Evolutionary conservation across 768 basidiomycete species (phyloP), one percentile per base, ranked within the genome.

Genomic region (Leucocoprinus leucothites): DNA sequence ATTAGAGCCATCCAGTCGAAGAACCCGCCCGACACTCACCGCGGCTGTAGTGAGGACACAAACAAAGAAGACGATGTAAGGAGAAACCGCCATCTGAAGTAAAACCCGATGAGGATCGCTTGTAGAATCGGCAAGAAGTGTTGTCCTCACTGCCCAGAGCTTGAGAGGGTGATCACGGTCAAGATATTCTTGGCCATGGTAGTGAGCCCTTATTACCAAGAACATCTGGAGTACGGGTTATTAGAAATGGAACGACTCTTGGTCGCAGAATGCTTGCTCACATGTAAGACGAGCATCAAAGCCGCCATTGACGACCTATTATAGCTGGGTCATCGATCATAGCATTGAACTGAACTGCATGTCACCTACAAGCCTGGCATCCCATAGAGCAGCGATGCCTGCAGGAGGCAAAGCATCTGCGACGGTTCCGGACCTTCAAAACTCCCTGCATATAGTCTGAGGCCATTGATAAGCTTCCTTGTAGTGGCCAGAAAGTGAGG

Each of bases 341-440:
- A 8, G 22, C 14, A 25, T 11, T 26, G 21, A 6, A 18, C 26
- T 43, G 13, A 25, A 35, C n/a, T 31, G 31, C 5, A 11, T 5
- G 5, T 14, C 4, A 65, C 74, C 58, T 58, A 77, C 79, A 80
- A 65, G 0, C 75, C 67, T n/a, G 79, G 78, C 64, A 75, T 71
- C 5, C 76, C 78, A 57, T 79, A 79, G 16, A 80, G 63, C 47
- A 80, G 62, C 4, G 77, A 77, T 3, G 78, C 75, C 58, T 78
- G 78, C 9, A 78, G 61, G 3, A 80, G 62, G 58, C 79, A 80
- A 6, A 79, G 61, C 58, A 71, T 63, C 25, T 65, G 66, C 1
- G 71, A 65, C 16, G 79, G 80, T 58, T 81, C 31, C 31, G 75
- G 74, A 3, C 79, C 77, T 16, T 68, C 71, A 2, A 63, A 67